Base-by-base conservation (phyloP, 202 grass and related monocot species). In the Eragrostis tef region DNA sequence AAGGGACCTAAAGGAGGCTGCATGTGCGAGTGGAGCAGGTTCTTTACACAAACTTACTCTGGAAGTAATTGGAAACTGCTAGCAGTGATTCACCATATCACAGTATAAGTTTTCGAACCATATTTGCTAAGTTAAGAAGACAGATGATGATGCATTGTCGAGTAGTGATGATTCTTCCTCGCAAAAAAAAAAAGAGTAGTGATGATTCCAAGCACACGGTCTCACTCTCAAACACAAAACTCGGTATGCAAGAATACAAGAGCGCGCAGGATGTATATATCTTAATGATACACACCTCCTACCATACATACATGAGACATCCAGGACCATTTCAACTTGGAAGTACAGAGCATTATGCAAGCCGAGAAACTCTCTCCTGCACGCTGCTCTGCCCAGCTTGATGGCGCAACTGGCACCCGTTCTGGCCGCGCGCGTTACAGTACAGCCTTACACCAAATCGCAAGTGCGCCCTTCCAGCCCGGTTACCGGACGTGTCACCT, bases 11-110 rank as follows among this genome's bases (percentile, higher is more conserved):
- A 75, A 57, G 14, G 25, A 47, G 44, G 64, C 26, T 65, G 64
- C 54, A 36, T 75, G 21, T 20, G 8, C 26, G 6, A 52, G 13
- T 27, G 58, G n/a, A 54, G 5, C 20, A 17, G 31, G 14, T 24
- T 24, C 27, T 61, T 44, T 51, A 25, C 64, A 21, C 6, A 21
- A 48, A 17, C 81, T 81, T 80, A 71, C 20, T 27, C 16, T 11
- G 36, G 6, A 85, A 85, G 72, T 20, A 51, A 89, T 52, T 82
- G 56, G 12, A 14, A 29, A 26, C 14, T 21, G 9, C 53, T 57
- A 10, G 19, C 22, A 6, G 43, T n/a, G 57, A 20, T 11, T 10
- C 27, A 31, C 26, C 25, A 62, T 15, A 62, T 5, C 3, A 11
- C 44, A 46, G 1, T 39, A 39, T 39, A 6, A 46, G 0, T 1